Evolutionary conservation across 805 yeast species (phyloP).

Genomic region (Blastobotrys mokoenaii): DNA sequence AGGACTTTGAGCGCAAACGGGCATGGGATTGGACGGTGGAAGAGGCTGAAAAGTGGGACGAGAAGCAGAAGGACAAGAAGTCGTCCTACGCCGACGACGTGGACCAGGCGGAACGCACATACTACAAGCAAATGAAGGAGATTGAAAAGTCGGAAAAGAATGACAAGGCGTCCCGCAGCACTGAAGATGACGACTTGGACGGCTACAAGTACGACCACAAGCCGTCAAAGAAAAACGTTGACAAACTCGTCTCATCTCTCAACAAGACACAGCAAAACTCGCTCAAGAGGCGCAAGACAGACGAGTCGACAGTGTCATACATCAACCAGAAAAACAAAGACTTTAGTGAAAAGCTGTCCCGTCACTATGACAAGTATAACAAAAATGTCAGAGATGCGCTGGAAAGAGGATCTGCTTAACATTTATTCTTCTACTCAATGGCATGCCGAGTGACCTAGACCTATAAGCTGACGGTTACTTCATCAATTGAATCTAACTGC

Average conservation of each 20-base stretch:
- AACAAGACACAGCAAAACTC: conserved; percentile 32
- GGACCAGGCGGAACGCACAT: conserved; percentile 53
- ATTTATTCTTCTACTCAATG: conserved; percentile 10
- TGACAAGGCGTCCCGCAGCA: conserved; percentile 10
- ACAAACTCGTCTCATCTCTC: conserved; percentile 24
- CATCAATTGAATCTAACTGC: too few relatives aligned
- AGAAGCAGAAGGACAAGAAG: conserved; percentile 27
- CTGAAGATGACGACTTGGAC: conserved; percentile 19
- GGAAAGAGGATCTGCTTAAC: conserved; percentile 29
- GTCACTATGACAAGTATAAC: conserved; percentile 43
- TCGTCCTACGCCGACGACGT: conserved; percentile 36
- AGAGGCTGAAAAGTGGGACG: conserved; percentile 58
- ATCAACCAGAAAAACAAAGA: conserved; percentile 67
- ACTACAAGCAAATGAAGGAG: conserved; percentile 41
- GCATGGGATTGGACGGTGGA: conserved; percentile 54
- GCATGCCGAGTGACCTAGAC: background rate
- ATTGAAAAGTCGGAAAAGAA: conserved; percentile 30
- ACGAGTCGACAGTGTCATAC: conserved; percentile 31
- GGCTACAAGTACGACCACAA: conserved; percentile 16
- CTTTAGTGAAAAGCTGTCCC: conserved; percentile 58
- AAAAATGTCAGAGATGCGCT: conserved; percentile 29
- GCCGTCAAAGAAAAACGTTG: conserved; percentile 33
- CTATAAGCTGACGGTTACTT: too few relatives aligned
- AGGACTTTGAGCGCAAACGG: conserved; percentile 35
- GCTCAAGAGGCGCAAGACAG: conserved; percentile 27